phyloP scores from a whole-genome alignment of 2,329 filamentous ascomycete species.

The Purpureocillium takamizusanense region DNA sequence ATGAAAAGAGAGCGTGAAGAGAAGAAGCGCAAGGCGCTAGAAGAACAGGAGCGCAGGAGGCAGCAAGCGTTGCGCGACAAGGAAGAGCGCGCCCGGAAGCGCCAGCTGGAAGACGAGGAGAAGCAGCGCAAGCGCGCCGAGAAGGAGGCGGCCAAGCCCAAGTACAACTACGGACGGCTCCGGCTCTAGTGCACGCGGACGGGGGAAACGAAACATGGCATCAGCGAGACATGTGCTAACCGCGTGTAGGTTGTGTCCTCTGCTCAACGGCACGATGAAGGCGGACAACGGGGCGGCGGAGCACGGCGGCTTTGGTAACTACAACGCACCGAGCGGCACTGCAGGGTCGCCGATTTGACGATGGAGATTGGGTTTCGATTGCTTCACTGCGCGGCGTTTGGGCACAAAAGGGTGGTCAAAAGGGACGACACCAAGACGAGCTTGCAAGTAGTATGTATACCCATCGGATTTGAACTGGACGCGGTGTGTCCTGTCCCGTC shows the following conservation, averaged over 20 bases:
- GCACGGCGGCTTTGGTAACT: constrained; percentile 50
- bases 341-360: constrained; percentile 23
- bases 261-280: constrained; percentile 77
- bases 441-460: too few species aligned
- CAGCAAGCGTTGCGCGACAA: constrained; percentile 5
- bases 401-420: too few species aligned
- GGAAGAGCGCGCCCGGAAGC: constrained; percentile 6
- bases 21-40: constrained; percentile 9
- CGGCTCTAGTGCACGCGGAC: constrained; percentile 1
- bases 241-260: constrained; percentile 60
- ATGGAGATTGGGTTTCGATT: background rate
- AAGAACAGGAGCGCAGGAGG: constrained; percentile 8
- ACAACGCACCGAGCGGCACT: constrained; percentile 28
- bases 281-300: constrained; percentile 45
- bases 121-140: constrained; percentile 9
- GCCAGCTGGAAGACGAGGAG: constrained; percentile 7
- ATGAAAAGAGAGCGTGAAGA: constrained; percentile 8
- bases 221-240: constrained; percentile 9
- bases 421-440: too few species aligned
- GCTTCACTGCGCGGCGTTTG: background rate
- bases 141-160: constrained; percentile 11
- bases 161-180: constrained; percentile 10
- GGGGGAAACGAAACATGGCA: too few species aligned
- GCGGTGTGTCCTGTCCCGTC: too few species aligned
- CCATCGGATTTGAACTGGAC: too few species aligned